Conservation (phyloP, 2,329 filamentous ascomycete genomes). For the Neopestalotiopsis clavispora region DNA sequence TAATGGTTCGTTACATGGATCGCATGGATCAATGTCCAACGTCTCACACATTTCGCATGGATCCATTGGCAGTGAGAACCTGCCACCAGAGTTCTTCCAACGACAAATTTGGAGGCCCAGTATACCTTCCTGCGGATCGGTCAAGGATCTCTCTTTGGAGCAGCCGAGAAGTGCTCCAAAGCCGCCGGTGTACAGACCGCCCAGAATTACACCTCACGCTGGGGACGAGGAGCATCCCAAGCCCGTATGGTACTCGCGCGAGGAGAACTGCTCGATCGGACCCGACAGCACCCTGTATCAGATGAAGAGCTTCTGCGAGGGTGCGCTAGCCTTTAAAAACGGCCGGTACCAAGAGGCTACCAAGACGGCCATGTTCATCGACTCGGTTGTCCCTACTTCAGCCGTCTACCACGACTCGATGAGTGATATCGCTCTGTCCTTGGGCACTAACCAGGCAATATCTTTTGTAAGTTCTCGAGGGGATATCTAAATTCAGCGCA, state of each 20-base stretch:
- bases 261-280: constrained; percentile 37
- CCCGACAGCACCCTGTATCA: constrained; percentile 40
- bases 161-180: neutral
- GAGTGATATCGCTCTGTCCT: neutral
- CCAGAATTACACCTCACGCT: neutral
- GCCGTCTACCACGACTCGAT: constrained; percentile 6
- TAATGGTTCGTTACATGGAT: neutral
- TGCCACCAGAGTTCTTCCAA: neutral
- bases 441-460: constrained; percentile 19
- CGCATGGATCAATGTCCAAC: neutral
- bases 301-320: constrained; percentile 43
- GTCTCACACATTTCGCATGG: neutral
- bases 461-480: constrained; percentile 5
- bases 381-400: neutral
- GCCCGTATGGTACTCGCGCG: constrained; percentile 16
- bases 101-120: neutral
- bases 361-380: constrained; percentile 22
- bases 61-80: neutral
- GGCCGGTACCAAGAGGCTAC: constrained; percentile 42
- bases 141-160: neutral
- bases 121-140: neutral
- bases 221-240: constrained; percentile 2
- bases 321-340: constrained; percentile 40
- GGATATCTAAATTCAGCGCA: neutral
- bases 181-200: neutral